Evolutionary conservation across 768 basidiomycete genomes (phyloP), one percentile per base, ranked within the genome.

Genomic region (Suillus plorans): DNA sequence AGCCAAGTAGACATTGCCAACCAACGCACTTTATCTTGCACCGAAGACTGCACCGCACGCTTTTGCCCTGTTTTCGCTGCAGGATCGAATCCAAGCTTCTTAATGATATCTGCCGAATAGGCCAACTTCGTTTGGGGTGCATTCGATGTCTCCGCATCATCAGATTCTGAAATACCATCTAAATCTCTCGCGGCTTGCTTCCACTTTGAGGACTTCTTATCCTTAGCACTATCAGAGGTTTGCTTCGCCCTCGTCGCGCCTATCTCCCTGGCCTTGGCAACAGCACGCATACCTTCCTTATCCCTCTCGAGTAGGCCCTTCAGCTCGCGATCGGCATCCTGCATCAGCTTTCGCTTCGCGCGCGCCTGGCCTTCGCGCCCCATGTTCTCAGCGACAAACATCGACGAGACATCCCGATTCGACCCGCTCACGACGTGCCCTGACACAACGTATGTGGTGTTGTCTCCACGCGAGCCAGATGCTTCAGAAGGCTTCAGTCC

Each of bases 301-400:
- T 92, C 91, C 56, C 85, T 78, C 67, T 84, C 80, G 66, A 94
- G 72, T 47, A 95, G 74, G 45, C 75, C 73, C 74, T 88, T 82
- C 69, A 96, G 74, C 25, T 82, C 80, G 47, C 76, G 79, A 63
- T 95, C 94, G 2, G 85, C 81, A 57, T 89, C 85, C 64, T 83
- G 82, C 20, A 82, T 82, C 14, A 85, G 67, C 71, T 83, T 83
- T 53, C 94, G 84, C 67, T 87, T 87, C 6, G 90, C 87, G 70
- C 83, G 90, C 22, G 90, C 90, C 70, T 94, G 91, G 2, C 89
- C 89, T 62, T 90, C 90, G 20, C 95, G 81, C 1, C 94, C 94
- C 45, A 95, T 80, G 64, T 80, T 87, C 76, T 97, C 95, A 1
- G 82, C 73, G 4, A 88, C 72, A 66, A 85, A 89, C 68, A 90